Evolutionary conservation across 2,329 filamentous ascomycete species (phyloP), one percentile per base, ranked within the genome.

Genomic region (Microdochium bolleyi): DNA sequence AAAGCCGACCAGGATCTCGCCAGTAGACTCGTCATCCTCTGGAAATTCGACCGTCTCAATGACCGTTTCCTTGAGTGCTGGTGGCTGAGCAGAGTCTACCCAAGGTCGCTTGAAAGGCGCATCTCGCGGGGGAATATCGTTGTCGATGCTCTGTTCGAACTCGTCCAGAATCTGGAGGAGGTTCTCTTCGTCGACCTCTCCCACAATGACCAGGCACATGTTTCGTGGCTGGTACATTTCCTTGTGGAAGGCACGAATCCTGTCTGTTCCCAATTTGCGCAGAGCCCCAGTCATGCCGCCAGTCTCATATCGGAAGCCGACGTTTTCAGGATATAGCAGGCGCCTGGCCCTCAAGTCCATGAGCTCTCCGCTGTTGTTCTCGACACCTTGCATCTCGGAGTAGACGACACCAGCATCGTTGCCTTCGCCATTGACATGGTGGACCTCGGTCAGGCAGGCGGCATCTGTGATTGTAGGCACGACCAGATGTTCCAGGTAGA

Each of bases 181-280:
- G 61, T 95, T 79, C 0, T 81, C 73, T 64, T 96, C 89, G 63
- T 96, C 84, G 1, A 95, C 83, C 68, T 96, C 91, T 46, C 94
- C 94, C n/a, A 95, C 87, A 54, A 99, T 84, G 24, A 96, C 82
- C 25, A 99, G 73, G 58, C 92, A 95, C 55, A 99, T 75, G 63
- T 99, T 99, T 66, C 92, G 92, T 2, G 94, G 94, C 67, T 97
- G 92, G 64, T 99, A 99, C 92, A 99, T 97, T 58, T 92, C 88
- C 56, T 85, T 85, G 68, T 99, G 94, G 63, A 97, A 99, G 54
- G 86, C 83, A n/a, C 94, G 85, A 59, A 99, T 99, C 38, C 91
- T 85, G 51, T 96, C 88, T 1, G 91, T 84, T 0, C 90, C 94
- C 49, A 99, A 74, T 2, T 91, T 84, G 44, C 94, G 85, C 50